phyloP scores from a whole-genome alignment of 495 filamentous ascomycete genomes.

The Penicillium riverlandense region DNA sequence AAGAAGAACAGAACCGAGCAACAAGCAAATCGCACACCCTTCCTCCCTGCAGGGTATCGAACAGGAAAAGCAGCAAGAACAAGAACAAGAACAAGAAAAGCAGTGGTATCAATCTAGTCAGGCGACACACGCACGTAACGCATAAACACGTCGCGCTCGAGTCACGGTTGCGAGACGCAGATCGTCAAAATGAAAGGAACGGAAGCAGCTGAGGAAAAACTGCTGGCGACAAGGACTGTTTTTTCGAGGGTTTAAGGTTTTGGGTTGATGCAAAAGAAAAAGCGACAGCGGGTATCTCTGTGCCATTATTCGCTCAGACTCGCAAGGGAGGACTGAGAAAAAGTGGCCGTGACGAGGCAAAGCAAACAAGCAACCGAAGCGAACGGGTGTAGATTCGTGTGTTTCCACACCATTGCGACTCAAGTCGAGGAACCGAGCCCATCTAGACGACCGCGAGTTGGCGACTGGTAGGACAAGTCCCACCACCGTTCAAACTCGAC shows the following conservation, averaged over 20 bases:
- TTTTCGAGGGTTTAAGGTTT: not conserved
- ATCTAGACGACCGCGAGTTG: slow-evolving; percentile 8
- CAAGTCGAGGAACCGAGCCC: slow-evolving; percentile 2
- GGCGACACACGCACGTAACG: slow-evolving; percentile 34
- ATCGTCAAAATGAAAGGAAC: slow-evolving; percentile 28
- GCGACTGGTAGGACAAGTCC: slow-evolving; percentile 23
- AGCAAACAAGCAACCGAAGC: slow-evolving; percentile 10
- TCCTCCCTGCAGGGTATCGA: slow-evolving; percentile 35
- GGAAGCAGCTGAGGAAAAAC: slow-evolving; percentile 17
- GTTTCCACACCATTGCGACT: slow-evolving; percentile 15
- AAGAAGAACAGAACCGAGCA: not conserved
- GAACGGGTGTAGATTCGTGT: slow-evolving; percentile 17
- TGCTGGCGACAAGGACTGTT: not conserved
- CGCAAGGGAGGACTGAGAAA: not conserved
- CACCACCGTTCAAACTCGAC: slow-evolving; percentile 41
- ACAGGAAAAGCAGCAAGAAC: slow-evolving; percentile 20
- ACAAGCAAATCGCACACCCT: slow-evolving; percentile 14
- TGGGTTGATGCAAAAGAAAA: slow-evolving; percentile 9
- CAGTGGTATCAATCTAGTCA: slow-evolving; percentile 49
- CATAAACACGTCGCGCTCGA: slow-evolving; percentile 26
- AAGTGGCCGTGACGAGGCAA: slow-evolving; percentile 22
- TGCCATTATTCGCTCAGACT: slow-evolving; percentile 11
- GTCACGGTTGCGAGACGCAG: slow-evolving; percentile 27
- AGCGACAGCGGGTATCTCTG: slow-evolving; percentile 34
- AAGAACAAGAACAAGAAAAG: slow-evolving; percentile 23